Evolutionary conservation across 306 rosid species (phyloP).

Genomic region (Citrullus colocynthis): DNA sequence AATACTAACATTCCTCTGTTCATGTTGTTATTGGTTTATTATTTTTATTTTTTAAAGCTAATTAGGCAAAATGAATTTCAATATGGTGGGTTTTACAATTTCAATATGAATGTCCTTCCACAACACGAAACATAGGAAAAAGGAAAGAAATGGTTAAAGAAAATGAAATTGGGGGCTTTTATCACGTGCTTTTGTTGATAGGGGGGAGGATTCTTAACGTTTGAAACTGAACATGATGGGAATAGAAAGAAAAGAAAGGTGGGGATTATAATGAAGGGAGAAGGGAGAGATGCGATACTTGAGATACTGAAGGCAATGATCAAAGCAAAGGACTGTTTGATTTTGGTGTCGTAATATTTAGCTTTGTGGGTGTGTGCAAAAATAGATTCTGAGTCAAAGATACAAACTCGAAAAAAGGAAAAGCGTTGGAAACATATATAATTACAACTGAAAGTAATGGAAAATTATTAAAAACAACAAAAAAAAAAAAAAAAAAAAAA

Average conservation of each 20-base stretch:
- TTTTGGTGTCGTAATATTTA: not conserved
- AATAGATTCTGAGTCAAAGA: constrained; percentile 19
- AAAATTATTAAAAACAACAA: too few species aligned
- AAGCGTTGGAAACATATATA: constrained; percentile 1
- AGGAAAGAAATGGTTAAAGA: not conserved
- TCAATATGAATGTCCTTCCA: too few species aligned
- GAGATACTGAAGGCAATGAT: constrained; percentile 17
- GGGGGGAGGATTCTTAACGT: not conserved
- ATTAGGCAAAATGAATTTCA: too few species aligned
- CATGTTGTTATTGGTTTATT: too few species aligned
- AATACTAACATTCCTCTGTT: too few species aligned
- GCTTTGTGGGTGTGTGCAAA: constrained; percentile 1
- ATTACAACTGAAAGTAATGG: not conserved
- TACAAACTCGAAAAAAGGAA: constrained; percentile 15
- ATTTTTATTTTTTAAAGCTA: too few species aligned
- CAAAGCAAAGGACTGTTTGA: constrained; percentile 15
- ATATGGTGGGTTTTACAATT: too few species aligned
- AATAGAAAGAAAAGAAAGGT: not conserved
- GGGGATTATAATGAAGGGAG: not conserved
- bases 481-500: not conserved
- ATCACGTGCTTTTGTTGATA: constrained; percentile 1
- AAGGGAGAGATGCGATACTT: constrained; percentile 5
- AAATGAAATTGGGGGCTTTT: not conserved
- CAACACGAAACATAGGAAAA: not conserved
- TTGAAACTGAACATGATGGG: not conserved